A percentile compares a stretch with the other conserved stretches of the same genome.
phyloP scores from a whole-genome alignment of 441 rosid species.

The Pelargonium australe region DNA sequence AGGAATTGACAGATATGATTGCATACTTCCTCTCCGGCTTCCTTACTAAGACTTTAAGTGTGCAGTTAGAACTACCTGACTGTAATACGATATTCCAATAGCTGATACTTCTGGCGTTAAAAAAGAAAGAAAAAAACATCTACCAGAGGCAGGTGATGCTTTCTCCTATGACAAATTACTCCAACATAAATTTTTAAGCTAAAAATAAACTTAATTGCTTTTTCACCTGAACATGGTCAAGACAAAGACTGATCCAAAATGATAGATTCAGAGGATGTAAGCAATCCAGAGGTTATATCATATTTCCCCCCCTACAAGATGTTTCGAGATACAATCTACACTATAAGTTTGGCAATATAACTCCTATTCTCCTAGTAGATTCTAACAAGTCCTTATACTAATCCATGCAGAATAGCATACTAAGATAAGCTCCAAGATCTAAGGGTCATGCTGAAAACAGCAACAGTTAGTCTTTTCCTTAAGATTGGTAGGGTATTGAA shows the following conservation, averaged over 20 bases:
- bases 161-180: not conserved
- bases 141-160: not conserved
- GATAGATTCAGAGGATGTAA: not conserved
- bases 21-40: not conserved
- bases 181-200: not conserved
- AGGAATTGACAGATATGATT: not conserved
- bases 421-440: not conserved
- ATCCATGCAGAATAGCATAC: no score
- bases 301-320: not conserved
- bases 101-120: not conserved
- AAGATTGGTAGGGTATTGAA: not conserved
- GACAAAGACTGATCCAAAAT: not conserved
- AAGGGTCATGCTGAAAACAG: not conserved
- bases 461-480: not conserved
- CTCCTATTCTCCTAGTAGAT: not conserved
- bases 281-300: not conserved
- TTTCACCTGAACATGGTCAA: not conserved
- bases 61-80: not conserved
- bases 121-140: not conserved
- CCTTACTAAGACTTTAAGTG: not conserved
- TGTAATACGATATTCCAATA: not conserved
- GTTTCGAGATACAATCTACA: not conserved
- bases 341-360: not conserved
- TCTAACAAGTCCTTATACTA: no score
- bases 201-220: not conserved